Base-by-base conservation (phyloP, 495 filamentous ascomycete species). In the Penicillium psychrofluorescens region DNA sequence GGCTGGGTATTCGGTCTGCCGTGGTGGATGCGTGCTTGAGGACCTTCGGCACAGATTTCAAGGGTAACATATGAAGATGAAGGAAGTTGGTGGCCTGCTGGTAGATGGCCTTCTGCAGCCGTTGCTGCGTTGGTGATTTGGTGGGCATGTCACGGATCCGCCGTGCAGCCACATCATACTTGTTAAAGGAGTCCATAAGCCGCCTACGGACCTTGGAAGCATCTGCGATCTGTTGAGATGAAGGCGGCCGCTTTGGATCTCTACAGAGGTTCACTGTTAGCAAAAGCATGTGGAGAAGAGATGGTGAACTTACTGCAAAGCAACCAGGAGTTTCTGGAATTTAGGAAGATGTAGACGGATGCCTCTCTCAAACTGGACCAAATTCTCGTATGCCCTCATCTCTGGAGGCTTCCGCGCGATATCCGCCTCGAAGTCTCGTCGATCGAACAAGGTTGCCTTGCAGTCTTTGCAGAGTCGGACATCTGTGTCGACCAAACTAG, bases 381-480 rank as follows among this genome's bases (percentile, higher is more conserved):
- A 70, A 40, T 89, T 92, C 43, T 92, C 84, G 58, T 95, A 97
- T 1, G 87, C 80, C 40, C 86, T 75, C 50, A 88, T 80, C 45
- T 89, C 85, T 13, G 85, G 75, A 2, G 89, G 86, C 46, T 80
- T 84, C 13, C 77, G 72, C 6, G 72, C 65, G 9, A 86, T 59
- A 32, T 87, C 82, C 28, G 77, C 80, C 36, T 77, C 74, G 54
- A 95, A 97, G 53, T 96, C 92, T 13, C 80, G 77, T 43, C 83
- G 83, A 40, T 83, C 79, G 63, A 97, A 98, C 32, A 96, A 72
- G 6, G 84, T 95, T 35, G 69, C 67, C 50, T 83, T 86, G 70
- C 92, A 99, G 40, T 91, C 85, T 57, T 84, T 83, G 66, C 92
- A 99, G 72, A 99, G 88, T 15, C 94, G 76, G 14, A 99, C 67